phyloP scores from a whole-genome alignment of 2,329 filamentous ascomycete genomes.

The Clonostachys solani region DNA sequence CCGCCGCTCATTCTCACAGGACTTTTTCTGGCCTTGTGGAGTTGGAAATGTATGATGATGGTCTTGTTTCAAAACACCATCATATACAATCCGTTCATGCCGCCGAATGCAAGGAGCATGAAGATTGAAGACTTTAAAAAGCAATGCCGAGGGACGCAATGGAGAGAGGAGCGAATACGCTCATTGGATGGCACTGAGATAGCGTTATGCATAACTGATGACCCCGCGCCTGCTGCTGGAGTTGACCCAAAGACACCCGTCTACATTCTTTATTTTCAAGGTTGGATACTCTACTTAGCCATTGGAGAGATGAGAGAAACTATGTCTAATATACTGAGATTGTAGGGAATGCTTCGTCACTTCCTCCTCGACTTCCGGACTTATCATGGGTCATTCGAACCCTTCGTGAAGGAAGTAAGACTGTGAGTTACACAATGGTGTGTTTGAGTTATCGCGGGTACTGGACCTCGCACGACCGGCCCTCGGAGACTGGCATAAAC shows the following conservation, averaged over 20 bases:
- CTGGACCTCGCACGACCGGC: constrained; percentile 71
- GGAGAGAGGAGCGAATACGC: constrained; percentile 59
- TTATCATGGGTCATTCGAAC: constrained; percentile 47
- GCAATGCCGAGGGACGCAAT: constrained; percentile 57
- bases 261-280: constrained; percentile 55
- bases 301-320: background rate
- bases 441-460: constrained; percentile 67
- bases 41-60: constrained; percentile 68
- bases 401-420: constrained; percentile 28
- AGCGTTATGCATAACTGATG: constrained; percentile 50
- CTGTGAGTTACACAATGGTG: constrained; percentile 39
- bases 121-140: constrained; percentile 58
- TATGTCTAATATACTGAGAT: constrained; percentile 2
- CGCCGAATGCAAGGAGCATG: constrained; percentile 66
- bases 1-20: constrained; percentile 65
- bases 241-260: constrained; percentile 22
- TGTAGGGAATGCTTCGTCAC: constrained; percentile 54
- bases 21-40: constrained; percentile 61
- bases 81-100: constrained; percentile 75
- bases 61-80: constrained; percentile 77
- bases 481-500: constrained; percentile 67
- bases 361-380: constrained; percentile 52
- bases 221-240: background rate
- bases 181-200: constrained; percentile 63
- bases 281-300: constrained; percentile 20